Percentiles rank a stretch among this genome's conserved stretches.
Evolutionary conservation across 2,329 filamentous ascomycete species (phyloP).

Genomic region (Dissoconium aciculare): DNA sequence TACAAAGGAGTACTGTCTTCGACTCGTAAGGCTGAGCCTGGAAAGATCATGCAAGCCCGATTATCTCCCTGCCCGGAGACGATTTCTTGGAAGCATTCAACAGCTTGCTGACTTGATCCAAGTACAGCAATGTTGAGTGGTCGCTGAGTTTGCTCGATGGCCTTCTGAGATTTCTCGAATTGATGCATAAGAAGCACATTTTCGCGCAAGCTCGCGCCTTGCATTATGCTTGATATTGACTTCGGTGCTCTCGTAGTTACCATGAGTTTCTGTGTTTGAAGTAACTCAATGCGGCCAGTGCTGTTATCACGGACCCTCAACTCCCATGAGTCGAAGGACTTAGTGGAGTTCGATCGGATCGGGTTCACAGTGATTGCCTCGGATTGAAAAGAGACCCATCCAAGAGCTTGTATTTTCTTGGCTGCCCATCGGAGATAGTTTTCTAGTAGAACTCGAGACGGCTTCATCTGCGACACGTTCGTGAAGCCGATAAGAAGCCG

Average conservation of each 20-base stretch:
- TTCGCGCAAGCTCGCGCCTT: too few relatives aligned
- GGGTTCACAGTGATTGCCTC: conserved; percentile 12
- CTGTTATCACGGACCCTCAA: conserved; percentile 9
- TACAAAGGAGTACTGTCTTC: conserved; percentile 12
- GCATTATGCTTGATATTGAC: too few relatives aligned
- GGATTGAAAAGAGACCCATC: conserved; percentile 16
- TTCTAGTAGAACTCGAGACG: conserved; percentile 13
- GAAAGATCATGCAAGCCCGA: conserved; percentile 14
- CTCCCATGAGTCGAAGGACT: conserved; percentile 11
- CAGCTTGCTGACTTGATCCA: conserved; percentile 15
- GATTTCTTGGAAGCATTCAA: conserved; percentile 14
- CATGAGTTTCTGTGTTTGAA: conserved; percentile 12
- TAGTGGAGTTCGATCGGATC: conserved; percentile 4
- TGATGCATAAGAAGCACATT: conserved; percentile 9
- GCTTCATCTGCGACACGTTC: conserved; percentile 17
- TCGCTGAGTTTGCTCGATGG: too few relatives aligned
- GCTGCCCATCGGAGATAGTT: conserved; percentile 19
- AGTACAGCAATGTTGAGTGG: conserved; percentile 14
- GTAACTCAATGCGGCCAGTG: conserved; percentile 7
- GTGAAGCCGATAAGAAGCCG: conserved; percentile 17
- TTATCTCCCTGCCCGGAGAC: conserved; percentile 8
- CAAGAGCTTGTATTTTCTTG: conserved; percentile 10
- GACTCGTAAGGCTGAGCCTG: conserved; percentile 13
- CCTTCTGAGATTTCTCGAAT: conserved; percentile 8
- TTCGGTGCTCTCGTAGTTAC: conserved; percentile 15